phyloP scores from a whole-genome alignment of 495 filamentous ascomycete genomes.

The Hyaloscypha bicolor region DNA sequence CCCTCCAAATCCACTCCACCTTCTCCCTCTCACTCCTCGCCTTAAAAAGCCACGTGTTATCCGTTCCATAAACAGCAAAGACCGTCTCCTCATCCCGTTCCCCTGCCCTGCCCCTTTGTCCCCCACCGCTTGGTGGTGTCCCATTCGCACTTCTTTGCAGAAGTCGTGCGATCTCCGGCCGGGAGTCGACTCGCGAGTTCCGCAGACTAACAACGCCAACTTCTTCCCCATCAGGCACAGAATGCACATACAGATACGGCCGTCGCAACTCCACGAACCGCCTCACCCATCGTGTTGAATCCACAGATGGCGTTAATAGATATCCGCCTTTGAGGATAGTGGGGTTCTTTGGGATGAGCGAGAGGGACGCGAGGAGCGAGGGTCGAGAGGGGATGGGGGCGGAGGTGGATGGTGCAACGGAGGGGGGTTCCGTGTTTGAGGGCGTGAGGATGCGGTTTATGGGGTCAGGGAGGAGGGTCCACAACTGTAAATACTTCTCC shows the following conservation, averaged over 20 bases:
- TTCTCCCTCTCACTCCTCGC: conserved; percentile 85
- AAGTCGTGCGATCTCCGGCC: conserved; percentile 81
- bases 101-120: conserved; percentile 35
- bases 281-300: conserved; percentile 80
- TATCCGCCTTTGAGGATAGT: conserved; percentile 81
- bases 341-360: conserved; percentile 72
- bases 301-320: conserved; percentile 73
- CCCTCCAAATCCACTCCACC: conserved; percentile 89
- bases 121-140: too few relatives aligned
- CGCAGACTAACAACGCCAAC: conserved; percentile 83
- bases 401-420: conserved; percentile 34
- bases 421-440: conserved; percentile 76
- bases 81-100: conserved; percentile 52
- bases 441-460: conserved; percentile 70
- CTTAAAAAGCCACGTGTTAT: conserved; percentile 94
- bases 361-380: conserved; percentile 67
- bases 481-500: conserved; percentile 73
- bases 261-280: conserved; percentile 91
- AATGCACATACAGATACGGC: conserved; percentile 90
- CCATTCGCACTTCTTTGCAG: conserved; percentile 50
- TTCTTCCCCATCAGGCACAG: conserved; percentile 83
- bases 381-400: conserved; percentile 39
- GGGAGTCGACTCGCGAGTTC: conserved; percentile 82
- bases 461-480: conserved; percentile 76
- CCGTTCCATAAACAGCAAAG: conserved; percentile 89